phyloP scores from a whole-genome alignment of 306 rosid genomes.

The Gynostemma pentaphyllum region DNA sequence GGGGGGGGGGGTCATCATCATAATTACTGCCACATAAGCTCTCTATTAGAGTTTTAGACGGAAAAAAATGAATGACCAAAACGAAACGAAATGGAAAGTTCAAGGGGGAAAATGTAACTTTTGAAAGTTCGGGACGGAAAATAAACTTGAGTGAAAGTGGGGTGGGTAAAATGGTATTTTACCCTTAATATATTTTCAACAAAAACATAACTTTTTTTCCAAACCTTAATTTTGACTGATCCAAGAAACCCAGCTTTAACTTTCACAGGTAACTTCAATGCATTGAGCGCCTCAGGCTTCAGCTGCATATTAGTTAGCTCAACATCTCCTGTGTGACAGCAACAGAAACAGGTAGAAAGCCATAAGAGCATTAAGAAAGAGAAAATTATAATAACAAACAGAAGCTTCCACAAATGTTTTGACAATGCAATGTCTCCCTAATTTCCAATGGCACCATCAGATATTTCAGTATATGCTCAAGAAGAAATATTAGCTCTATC shows the following conservation, averaged over 20 bases:
- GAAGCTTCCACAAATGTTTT: background rate
- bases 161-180: too few species aligned
- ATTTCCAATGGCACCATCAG: background rate
- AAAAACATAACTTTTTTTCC: too few species aligned
- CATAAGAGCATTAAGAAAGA: constrained; percentile 7
- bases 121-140: too few species aligned
- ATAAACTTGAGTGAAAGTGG: too few species aligned
- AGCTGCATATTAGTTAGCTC: constrained; percentile 98
- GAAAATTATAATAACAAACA: background rate
- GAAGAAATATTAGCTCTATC: background rate
- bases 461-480: background rate
- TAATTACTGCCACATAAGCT: too few species aligned
- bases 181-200: too few species aligned
- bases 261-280: constrained; percentile 89
- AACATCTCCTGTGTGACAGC: constrained; percentile 69
- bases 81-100: too few species aligned
- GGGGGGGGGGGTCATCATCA: too few species aligned
- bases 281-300: constrained; percentile 98
- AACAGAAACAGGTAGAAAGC: background rate
- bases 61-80: too few species aligned
- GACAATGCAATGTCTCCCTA: background rate
- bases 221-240: constrained; percentile 92
- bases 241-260: constrained; percentile 99
- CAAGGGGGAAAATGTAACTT: too few species aligned
- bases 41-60: too few species aligned